A percentile compares a stretch with the other conserved stretches of the same genome.
Conservation (phyloP, 176 grass and related monocot genomes). For the Poa annua region DNA sequence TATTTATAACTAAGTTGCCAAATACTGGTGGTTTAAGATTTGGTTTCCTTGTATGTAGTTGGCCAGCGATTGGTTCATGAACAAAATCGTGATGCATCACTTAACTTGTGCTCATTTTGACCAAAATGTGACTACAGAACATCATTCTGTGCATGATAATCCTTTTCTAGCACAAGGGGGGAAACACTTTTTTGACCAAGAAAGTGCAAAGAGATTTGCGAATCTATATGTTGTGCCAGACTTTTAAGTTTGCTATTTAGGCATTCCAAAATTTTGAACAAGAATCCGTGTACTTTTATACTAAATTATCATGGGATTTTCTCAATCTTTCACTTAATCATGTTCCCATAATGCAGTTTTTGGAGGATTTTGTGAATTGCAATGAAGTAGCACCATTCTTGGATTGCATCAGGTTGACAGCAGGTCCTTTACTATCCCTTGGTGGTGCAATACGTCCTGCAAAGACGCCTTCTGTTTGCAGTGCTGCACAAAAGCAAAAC, state of each 20-base stretch:
- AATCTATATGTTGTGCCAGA: slow-evolving; percentile 15
- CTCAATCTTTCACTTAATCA: slow-evolving; percentile 17
- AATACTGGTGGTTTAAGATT: slow-evolving; percentile 13
- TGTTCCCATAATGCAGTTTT: slow-evolving; percentile 64
- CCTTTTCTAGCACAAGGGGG: background rate
- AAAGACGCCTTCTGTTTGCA: slow-evolving; percentile 61
- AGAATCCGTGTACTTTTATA: background rate
- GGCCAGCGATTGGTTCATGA: background rate
- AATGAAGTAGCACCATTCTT: slow-evolving; percentile 88
- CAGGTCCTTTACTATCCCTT: slow-evolving; percentile 86
- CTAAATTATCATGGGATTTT: slow-evolving; percentile 25
- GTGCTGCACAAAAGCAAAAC: slow-evolving; percentile 63
- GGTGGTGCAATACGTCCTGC: slow-evolving; percentile 71
- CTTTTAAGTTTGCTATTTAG: background rate
- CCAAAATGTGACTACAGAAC: background rate
- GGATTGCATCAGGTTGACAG: slow-evolving; percentile 86
- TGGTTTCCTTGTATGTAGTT: slow-evolving; percentile 15
- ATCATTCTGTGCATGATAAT: background rate
- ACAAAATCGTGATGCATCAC: slow-evolving; percentile 1
- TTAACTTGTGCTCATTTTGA: slow-evolving; percentile 22
- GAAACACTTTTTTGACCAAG: background rate
- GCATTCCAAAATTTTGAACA: slow-evolving; percentile 18
- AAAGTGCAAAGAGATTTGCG: background rate
- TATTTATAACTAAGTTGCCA: slow-evolving; percentile 12
- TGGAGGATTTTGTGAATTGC: slow-evolving; percentile 93